Evolutionary conservation across 2,329 filamentous ascomycete genomes (phyloP).

Genomic region (Fusarium beomiforme): DNA sequence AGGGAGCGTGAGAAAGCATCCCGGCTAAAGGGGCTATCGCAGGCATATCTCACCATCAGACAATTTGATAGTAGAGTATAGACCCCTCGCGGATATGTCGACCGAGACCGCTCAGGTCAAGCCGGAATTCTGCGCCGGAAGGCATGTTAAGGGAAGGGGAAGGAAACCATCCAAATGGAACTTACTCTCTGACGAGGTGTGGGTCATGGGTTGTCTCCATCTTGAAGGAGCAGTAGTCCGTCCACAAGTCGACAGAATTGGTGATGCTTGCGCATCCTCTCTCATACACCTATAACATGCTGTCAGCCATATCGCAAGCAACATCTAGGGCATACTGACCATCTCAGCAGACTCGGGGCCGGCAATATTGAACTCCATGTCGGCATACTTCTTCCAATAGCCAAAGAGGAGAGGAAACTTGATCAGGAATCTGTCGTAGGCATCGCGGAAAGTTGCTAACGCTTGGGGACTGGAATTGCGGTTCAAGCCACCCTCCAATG

Average conservation of each 20-base stretch:
- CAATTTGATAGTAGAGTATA: constrained; percentile 51
- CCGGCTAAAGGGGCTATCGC: constrained; percentile 65
- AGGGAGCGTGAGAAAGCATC: constrained; percentile 73
- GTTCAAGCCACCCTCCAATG: constrained; percentile 91
- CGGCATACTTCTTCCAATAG: constrained; percentile 99
- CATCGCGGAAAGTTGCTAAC: constrained; percentile 84
- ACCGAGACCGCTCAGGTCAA: constrained; percentile 55
- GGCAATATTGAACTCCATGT: constrained; percentile 95
- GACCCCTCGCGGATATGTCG: constrained; percentile 48
- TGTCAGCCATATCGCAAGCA: constrained; percentile 16
- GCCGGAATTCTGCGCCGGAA: constrained; percentile 56
- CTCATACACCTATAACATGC: constrained; percentile 81
- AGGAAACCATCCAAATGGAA: constrained; percentile 73
- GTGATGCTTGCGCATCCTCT: constrained; percentile 92
- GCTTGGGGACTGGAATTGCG: constrained; percentile 96
- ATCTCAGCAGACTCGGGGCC: constrained; percentile 97
- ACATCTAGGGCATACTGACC: constrained; percentile 62
- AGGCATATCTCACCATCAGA: constrained; percentile 78
- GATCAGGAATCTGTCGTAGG: constrained; percentile 91
- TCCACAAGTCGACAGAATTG: constrained; percentile 95
- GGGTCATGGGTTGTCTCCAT: constrained; percentile 96
- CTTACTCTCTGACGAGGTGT: constrained; percentile 99
- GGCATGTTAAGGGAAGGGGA: constrained; percentile 73
- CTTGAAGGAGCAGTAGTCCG: constrained; percentile 97
- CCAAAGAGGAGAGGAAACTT: constrained; percentile 97